Base-by-base conservation (phyloP, 306 rosid genomes). In the Prunus salicina region DNA sequence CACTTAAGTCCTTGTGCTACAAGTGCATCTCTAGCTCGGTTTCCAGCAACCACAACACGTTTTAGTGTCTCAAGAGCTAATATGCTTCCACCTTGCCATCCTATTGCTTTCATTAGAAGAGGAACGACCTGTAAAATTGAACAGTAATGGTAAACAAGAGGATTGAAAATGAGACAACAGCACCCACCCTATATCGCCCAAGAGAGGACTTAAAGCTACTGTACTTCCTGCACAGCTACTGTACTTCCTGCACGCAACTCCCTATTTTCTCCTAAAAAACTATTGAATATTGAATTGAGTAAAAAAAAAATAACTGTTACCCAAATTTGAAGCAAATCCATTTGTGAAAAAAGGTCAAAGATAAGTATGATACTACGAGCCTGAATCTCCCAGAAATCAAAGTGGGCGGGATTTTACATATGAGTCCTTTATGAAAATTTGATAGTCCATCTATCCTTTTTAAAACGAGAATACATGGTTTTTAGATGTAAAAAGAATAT, bases 21-120 rank as follows among this genome's bases (percentile, higher is more conserved):
- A 60, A 95, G 99, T 64, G 99, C 97, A 81, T 95, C 99, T 87
- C 99, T 92, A 67, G 99, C 99, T 78, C 99, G 91, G 88, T 95
- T 95, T 77, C 99, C 99, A 67, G 99, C 99, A 86, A 90, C 99
- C 77, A 95, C 99, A 80, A 95, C 97, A 67, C 99, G 99, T 86
- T 95, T 95, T 60, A 95, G 86, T 62, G 99, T 95, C 89, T 95
- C 99, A 43, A 95, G 97, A 78, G 97, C 97, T 74, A 95, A 86
- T 84, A 95, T 92, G 87, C 97, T 92, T 86, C 99, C 99, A 38
- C 99, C 96, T 83, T 89, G 97, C 99, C 99, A 95, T 78, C 99
- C 99, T 79, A 95, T 92, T 70, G 99, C 99, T 84, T 95, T 95
- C 99, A 95, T 92, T 50, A 95, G 87, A 64, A 95, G 88, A 18